A percentile compares a stretch with the other conserved stretches of the same genome.
phyloP scores from a whole-genome alignment of 345 rosid species.

The Syzygium oleosum region DNA sequence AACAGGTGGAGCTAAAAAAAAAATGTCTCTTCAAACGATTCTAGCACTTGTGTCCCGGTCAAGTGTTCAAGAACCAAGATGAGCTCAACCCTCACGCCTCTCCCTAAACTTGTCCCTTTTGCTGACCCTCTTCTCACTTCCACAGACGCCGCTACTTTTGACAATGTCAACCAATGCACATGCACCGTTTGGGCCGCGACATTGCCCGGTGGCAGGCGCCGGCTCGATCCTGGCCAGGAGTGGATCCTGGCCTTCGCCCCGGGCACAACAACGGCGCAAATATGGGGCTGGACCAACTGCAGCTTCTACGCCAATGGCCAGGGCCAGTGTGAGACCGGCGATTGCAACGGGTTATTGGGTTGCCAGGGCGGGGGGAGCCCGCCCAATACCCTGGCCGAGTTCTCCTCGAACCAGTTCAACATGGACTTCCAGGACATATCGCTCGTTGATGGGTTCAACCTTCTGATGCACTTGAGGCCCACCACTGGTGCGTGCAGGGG shows the following conservation, averaged over 20 bases:
- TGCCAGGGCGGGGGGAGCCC: constrained; percentile 11
- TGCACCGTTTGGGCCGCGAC: constrained; percentile 20
- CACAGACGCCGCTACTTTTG: constrained; percentile 4
- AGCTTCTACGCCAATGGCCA: constrained; percentile 10
- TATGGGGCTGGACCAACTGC: constrained; percentile 22
- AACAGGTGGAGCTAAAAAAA: background rate
- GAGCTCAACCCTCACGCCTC: background rate
- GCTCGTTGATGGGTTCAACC: too few relatives aligned
- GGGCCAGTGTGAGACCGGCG: constrained; percentile 16
- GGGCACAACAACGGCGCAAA: constrained; percentile 3
- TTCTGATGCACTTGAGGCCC: too few relatives aligned
- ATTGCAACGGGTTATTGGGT: background rate
- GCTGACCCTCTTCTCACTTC: background rate
- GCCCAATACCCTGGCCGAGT: constrained; percentile 20
- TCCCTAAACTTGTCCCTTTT: background rate
- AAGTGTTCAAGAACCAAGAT: background rate
- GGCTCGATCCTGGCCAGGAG: constrained; percentile 4
- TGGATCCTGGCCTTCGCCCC: constrained; percentile 1
- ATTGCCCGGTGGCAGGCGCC: constrained; percentile 14
- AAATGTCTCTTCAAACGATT: background rate
- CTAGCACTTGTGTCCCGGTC: background rate
- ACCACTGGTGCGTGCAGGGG: background rate
- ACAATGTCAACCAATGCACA: constrained; percentile 8
- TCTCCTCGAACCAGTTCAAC: constrained; percentile 1
- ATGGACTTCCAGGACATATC: too few relatives aligned